Conservation (phyloP, 2,329 filamentous ascomycete genomes). For the Whalleya microplaca region DNA sequence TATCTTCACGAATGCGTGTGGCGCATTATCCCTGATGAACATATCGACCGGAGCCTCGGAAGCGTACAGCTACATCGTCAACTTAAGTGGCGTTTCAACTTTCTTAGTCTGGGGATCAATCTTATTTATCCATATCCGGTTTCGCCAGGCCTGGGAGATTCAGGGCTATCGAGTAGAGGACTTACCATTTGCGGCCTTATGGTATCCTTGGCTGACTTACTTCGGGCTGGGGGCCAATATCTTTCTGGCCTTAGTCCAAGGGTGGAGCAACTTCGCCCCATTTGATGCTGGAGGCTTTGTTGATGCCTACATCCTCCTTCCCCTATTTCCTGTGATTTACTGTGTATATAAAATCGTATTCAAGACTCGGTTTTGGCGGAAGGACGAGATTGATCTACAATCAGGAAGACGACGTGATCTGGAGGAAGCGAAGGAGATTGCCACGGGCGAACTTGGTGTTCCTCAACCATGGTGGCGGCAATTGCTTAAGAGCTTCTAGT, state of each 20-base stretch:
- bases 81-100: constrained; percentile 69
- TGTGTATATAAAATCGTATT: constrained; percentile 57
- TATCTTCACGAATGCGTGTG: constrained; percentile 71
- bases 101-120: constrained; percentile 76
- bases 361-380: constrained; percentile 54
- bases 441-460: constrained; percentile 28
- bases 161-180: constrained; percentile 60
- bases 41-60: constrained; percentile 66
- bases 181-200: constrained; percentile 58
- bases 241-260: constrained; percentile 64
- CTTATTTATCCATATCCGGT: constrained; percentile 72
- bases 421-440: constrained; percentile 47
- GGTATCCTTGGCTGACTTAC: constrained; percentile 63
- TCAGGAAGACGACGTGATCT: constrained; percentile 59
- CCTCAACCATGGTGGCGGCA: constrained; percentile 47
- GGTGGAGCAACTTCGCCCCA: constrained; percentile 62
- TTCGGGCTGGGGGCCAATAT: constrained; percentile 61
- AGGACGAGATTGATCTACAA: constrained; percentile 59
- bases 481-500: constrained; percentile 47
- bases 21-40: constrained; percentile 76
- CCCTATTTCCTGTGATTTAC: constrained; percentile 63
- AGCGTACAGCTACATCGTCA: constrained; percentile 72
- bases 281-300: constrained; percentile 64
- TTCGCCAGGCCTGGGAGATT: constrained; percentile 64
- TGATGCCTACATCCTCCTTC: constrained; percentile 65